Evolutionary conservation across 2,329 filamentous ascomycete genomes (phyloP).

Genomic region (Pseudogymnoascus sp.): DNA sequence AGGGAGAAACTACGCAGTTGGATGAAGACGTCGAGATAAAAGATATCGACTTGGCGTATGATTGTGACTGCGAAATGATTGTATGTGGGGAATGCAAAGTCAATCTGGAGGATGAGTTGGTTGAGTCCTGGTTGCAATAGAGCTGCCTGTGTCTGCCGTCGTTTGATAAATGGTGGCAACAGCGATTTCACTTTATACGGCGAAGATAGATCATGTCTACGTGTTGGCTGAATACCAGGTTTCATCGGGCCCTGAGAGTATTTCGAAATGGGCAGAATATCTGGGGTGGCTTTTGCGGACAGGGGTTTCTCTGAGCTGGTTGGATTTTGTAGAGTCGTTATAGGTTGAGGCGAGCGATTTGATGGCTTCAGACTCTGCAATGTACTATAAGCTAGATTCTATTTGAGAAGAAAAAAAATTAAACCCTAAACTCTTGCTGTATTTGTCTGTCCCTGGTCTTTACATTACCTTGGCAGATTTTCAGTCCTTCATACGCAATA

Average conservation of each 20-base stretch:
- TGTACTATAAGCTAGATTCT: neutral
- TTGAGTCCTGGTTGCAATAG: neutral
- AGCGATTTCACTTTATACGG: neutral
- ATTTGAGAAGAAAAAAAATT: neutral
- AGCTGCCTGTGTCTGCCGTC: neutral
- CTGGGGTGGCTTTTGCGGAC: neutral
- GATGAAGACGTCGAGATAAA: neutral
- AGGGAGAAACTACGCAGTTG: neutral
- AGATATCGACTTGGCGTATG: slow-evolving; percentile 8
- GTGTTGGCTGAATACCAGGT: neutral
- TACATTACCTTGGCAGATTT: neutral
- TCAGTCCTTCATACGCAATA: neutral
- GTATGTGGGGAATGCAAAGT: slow-evolving; percentile 14
- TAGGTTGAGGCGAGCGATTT: neutral
- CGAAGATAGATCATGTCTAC: neutral
- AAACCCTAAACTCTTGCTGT: neutral
- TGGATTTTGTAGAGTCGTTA: neutral
- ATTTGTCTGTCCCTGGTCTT: neutral
- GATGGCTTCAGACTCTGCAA: neutral
- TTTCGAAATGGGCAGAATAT: neutral
- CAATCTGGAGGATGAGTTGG: neutral
- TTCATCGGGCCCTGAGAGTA: neutral
- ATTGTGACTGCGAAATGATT: slow-evolving; percentile 13
- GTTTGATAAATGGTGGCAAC: neutral
- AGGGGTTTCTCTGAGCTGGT: neutral